Evolutionary conservation across 805 yeast genomes (phyloP), one percentile per base, ranked within the genome.

Genomic region (Ogataea minuta): DNA sequence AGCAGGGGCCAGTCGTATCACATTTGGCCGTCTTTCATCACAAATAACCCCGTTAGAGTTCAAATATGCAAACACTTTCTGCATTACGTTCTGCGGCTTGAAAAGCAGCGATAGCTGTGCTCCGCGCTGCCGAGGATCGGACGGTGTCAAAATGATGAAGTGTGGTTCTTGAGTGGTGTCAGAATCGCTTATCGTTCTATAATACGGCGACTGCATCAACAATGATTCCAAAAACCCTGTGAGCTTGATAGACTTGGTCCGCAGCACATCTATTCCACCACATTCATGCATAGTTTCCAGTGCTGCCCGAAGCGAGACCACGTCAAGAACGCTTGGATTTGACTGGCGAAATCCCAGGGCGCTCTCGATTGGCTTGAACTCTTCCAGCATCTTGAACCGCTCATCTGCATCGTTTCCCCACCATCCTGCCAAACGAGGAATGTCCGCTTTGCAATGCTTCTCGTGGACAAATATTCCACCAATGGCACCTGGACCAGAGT

Each of bases 401-500:
- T 77, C 77, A 2, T 53, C 51, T 0, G 81, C 67, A 50, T 83
- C 79, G 56, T 88, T 90, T 1, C 96, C 97, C 96, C 97, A 90
- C 98, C 98, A 90, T 1, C 98, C 98, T 0, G 96, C 95, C 35
- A 87, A 66, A 44, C 97, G 68, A 1, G 95, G 85, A 26, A 70
- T 51, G 50, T 67, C 70, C 32, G 63, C 59, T 15, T 32, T 28
- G 11, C 44, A 43, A 27, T 48, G 46, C 45, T 62, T 71, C 46
- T 78, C 82, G 57, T 90, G 80, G 26, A 90, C 81, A 53, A 77
- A 90, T 15, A 87, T 71, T 1, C 96, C 96, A 5, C 89, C 95
- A 48, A 89, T 85, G 4, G 81, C 91, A 31, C 98, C 98, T 0
- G 98, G 96, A 0, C 98, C 98, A 3, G 95, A 62, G 58, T 91